phyloP scores from a whole-genome alignment of 768 basidiomycete genomes.

The Sporobolomyces pararoseus region DNA sequence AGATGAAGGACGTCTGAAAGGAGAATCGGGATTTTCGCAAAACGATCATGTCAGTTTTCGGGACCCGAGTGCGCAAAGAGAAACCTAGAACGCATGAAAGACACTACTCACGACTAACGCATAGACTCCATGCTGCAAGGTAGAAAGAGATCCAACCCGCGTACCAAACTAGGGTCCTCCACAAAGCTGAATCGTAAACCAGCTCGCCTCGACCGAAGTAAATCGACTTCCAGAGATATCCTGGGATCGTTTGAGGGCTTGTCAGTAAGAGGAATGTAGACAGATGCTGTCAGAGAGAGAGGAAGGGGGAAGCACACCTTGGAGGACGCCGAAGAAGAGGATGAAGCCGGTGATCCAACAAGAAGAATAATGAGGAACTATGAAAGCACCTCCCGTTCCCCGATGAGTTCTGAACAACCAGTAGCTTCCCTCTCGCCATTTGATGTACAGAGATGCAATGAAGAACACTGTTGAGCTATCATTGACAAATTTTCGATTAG shows the following conservation, averaged over 20 bases:
- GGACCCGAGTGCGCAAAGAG: no score
- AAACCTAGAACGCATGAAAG: no score
- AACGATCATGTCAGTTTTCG: no score
- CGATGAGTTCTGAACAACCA: conserved; percentile 18
- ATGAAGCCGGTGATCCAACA: background rate
- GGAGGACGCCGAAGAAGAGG: conserved; percentile 12
- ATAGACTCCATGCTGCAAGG: conserved; percentile 13
- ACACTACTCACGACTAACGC: background rate
- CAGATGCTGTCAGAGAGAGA: no score
- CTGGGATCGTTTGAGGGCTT: conserved; percentile 19
- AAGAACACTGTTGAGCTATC: background rate
- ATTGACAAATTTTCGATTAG: no score
- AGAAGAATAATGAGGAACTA: conserved; percentile 26
- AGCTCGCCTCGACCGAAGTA: background rate
- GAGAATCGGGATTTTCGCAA: no score
- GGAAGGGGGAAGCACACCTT: no score
- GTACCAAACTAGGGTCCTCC: conserved; percentile 15
- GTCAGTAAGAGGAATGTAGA: no score
- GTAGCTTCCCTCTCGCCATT: background rate
- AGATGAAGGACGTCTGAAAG: conserved; percentile 21
- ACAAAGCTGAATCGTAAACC: conserved; percentile 10
- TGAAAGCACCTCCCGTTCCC: conserved; percentile 10
- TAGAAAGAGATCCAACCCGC: background rate
- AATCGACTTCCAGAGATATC: conserved; percentile 3
- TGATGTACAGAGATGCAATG: conserved; percentile 5